Conservation (phyloP, 495 filamentous ascomycete species). For the Lasiosphaeriaceae sp. region DNA sequence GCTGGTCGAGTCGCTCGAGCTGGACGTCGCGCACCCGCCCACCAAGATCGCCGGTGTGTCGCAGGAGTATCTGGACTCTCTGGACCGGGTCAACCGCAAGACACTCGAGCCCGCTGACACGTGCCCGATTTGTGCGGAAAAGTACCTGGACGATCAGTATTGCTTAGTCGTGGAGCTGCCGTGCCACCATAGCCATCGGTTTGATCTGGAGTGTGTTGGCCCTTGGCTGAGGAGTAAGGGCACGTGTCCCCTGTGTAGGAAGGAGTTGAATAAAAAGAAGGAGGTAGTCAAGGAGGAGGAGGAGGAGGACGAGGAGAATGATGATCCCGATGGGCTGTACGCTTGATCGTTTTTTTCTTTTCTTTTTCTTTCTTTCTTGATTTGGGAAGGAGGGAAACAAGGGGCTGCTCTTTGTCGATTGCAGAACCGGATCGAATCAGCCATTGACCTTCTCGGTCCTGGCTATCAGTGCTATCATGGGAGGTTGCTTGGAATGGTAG, state of each 20-base stretch:
- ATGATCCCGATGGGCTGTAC: slow-evolving; percentile 74
- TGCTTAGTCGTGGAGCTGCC: slow-evolving; percentile 85
- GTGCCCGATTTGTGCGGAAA: slow-evolving; percentile 85
- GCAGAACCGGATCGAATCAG: no score
- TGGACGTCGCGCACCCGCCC: slow-evolving; percentile 62
- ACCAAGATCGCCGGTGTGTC: slow-evolving; percentile 67
- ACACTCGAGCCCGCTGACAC: slow-evolving; percentile 59
- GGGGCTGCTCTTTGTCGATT: no score
- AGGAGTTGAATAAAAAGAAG: slow-evolving; percentile 73
- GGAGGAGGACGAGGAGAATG: slow-evolving; percentile 56
- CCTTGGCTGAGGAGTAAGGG: slow-evolving; percentile 88
- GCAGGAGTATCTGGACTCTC: slow-evolving; percentile 72
- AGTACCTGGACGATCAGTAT: slow-evolving; percentile 73
- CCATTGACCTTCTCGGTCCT: no score
- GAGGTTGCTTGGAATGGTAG: no score
- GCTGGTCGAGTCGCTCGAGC: slow-evolving; percentile 61
- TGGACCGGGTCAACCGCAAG: slow-evolving; percentile 76
- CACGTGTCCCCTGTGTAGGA: slow-evolving; percentile 83
- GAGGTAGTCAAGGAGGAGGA: slow-evolving; percentile 42
- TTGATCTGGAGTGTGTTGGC: slow-evolving; percentile 91
- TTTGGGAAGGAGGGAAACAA: no score
- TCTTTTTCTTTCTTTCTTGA: no score
- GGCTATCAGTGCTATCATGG: no score
- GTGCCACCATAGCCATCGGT: slow-evolving; percentile 75
- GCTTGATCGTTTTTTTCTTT: slow-evolving; percentile 39